These are phyloP conservation scores for Fagopyrum esculentum DNA, from an alignment of 148 eudicot genomes.

Conservation along the genomic window DNA sequence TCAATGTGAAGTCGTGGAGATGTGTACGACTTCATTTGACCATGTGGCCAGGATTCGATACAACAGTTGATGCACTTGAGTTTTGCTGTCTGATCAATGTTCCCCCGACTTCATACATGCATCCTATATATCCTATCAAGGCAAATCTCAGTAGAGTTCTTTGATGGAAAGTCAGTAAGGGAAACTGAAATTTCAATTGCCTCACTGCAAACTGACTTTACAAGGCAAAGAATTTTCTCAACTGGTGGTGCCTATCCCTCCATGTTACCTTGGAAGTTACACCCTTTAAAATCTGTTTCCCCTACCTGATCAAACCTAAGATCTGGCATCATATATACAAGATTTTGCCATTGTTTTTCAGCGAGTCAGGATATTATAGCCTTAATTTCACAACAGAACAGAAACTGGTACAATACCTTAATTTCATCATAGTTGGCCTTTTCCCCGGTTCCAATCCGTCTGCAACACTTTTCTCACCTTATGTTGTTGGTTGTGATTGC, in stretches of 20 bases:
- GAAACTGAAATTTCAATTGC: conserved; percentile 17
- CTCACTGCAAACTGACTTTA: conserved; percentile 25
- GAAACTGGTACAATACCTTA: conserved; percentile 4
- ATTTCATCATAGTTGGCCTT: conserved; percentile 23
- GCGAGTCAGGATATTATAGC: conserved; percentile 11
- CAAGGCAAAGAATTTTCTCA: conserved; percentile 38
- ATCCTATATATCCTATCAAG: not conserved
- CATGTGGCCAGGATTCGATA: no score
- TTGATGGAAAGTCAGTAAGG: not conserved
- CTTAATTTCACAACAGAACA: conserved; percentile 16
- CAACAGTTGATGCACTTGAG: no score
- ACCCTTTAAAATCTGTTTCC: not conserved
- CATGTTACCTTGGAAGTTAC: not conserved
- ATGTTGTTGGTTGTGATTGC: conserved; percentile 28
- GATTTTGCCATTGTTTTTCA: conserved; percentile 14
- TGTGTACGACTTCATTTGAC: no score
- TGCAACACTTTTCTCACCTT: conserved; percentile 43
- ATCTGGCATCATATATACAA: conserved; percentile 31
- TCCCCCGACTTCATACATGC: no score
- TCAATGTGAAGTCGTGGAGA: no score
- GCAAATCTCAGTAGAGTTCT: not conserved
- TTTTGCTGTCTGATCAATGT: no score
- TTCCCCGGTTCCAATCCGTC: conserved; percentile 40
- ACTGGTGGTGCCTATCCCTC: conserved; percentile 11
- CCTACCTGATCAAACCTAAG: not conserved